These are phyloP conservation scores for Coprinopsis marcescibilis DNA, from an alignment of 768 basidiomycete species.

Conservation along the genomic window DNA sequence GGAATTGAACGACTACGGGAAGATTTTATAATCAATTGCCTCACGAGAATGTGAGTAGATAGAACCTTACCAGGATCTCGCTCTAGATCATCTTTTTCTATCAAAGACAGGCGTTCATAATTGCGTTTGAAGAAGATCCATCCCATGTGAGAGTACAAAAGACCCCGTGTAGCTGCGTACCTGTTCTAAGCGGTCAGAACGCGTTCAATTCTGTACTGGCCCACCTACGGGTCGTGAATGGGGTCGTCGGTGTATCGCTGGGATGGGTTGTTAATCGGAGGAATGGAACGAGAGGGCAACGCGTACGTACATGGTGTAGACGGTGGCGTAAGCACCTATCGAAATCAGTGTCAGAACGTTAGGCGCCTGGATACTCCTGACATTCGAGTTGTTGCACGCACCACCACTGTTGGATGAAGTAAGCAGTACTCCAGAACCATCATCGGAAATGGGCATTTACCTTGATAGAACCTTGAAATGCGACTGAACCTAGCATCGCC, in stretches of 20 bases:
- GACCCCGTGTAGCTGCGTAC: conserved; percentile 68
- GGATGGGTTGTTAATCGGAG: not conserved
- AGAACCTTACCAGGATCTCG: conserved; percentile 51
- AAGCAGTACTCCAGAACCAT: not conserved
- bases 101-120: conserved; percentile 54
- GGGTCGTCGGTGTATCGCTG: conserved; percentile 70
- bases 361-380: not conserved
- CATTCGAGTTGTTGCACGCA: conserved; percentile 22
- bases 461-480: conserved; percentile 78
- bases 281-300: not conserved
- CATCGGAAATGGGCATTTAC: conserved; percentile 25
- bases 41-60: not conserved
- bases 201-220: not conserved
- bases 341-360: not conserved
- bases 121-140: conserved; percentile 81
- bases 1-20: conserved; percentile 66
- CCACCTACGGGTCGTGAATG: conserved; percentile 50
- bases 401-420: conserved; percentile 39
- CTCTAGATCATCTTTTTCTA: conserved; percentile 66
- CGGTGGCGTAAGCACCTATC: conserved; percentile 66
- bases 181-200: conserved; percentile 23
- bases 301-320: conserved; percentile 57
- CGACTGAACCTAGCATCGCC: conserved; percentile 63
- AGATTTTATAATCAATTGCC: not conserved
- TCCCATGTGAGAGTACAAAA: conserved; percentile 76